phyloP scores from a whole-genome alignment of 768 basidiomycete genomes.

The Russula vinacea region DNA sequence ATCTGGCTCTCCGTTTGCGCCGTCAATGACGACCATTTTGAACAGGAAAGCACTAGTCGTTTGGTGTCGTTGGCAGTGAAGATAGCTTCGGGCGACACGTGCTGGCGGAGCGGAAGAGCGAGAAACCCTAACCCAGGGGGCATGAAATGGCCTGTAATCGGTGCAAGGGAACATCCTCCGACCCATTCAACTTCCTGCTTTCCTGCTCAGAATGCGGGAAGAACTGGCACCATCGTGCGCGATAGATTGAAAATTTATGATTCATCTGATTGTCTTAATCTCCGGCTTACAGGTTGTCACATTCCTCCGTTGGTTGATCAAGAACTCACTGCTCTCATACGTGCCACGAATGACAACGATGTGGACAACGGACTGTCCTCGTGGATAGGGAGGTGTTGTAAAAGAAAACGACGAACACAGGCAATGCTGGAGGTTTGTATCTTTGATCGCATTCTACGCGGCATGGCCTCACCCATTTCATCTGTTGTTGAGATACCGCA shows the following conservation, averaged over 20 bases:
- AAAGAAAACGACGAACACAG: conserved; percentile 26
- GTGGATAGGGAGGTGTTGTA: conserved; percentile 39
- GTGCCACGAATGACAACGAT: conserved; percentile 34
- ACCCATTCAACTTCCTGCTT: conserved; percentile 37
- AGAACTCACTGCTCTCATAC: conserved; percentile 33
- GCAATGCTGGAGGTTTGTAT: conserved; percentile 21
- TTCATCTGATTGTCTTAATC: conserved; percentile 3
- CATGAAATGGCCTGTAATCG: conserved; percentile 32
- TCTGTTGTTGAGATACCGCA: background rate
- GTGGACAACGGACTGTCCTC: conserved; percentile 30
- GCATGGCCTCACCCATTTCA: background rate
- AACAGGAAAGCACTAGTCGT: background rate
- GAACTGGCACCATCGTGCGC: conserved; percentile 39
- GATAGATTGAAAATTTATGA: background rate
- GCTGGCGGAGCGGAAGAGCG: background rate
- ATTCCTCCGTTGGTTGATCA: conserved; percentile 35
- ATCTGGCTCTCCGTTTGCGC: conserved; percentile 49
- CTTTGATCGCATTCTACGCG: background rate
- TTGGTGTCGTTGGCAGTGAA: background rate
- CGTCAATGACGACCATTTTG: conserved; percentile 55
- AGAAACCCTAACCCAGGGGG: conserved; percentile 27
- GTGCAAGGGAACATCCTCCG: conserved; percentile 21
- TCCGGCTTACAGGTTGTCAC: conserved; percentile 34
- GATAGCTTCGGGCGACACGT: background rate
- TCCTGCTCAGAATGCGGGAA: conserved; percentile 37